Evolutionary conservation across 2,329 filamentous ascomycete species (phyloP), one percentile per base, ranked within the genome.

Genomic region (Leptographium radiaticola): DNA sequence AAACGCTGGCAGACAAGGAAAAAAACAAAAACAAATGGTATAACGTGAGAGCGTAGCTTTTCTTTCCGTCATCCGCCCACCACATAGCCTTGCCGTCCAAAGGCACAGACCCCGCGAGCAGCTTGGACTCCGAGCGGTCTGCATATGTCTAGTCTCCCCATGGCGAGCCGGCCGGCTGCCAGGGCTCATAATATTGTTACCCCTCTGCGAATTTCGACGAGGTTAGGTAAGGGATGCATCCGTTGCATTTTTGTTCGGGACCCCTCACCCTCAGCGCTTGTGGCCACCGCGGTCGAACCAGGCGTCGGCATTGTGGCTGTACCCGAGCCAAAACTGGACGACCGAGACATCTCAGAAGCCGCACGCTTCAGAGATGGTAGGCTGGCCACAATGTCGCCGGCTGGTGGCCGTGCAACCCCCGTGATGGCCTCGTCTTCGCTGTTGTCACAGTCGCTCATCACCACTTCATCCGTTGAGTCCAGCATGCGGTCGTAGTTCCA

Each of bases 401-500:
- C 75, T 10, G 73, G 70, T 9, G 71, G 70, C 18, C 68, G 63
- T 2, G 53, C 16, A 34, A 49, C 49, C 34, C 52, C 51, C 38
- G 54, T 56, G 39, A 50, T 53, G 8, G 48, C 40, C 39, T 58
- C 58, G 30, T 59, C 57, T 18, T 56, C 57, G 47, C 57, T 58
- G 57, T 49, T 57, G 51, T 52, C 54, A 18, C n/a, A 48, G 64
- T 62, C 51, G 66, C 62, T 36, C 20, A 15, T 30, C n/a, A 16
- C 34, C 20, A 38, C 43, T 70, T 43, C 39, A 49, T 67, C 66
- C 53, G 66, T 65, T 2, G 61, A 65, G 60, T 82, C 79, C 9
- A 82, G 69, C 43, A 72, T 64, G 7, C 65, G 60, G 55, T 81
- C 77, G 54, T 73, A 71, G 0, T 65, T 68, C 79, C 79, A 82